Evolutionary conservation across 208 protist genomes (phyloP).

Genomic region (Trypanosoma platydactyli): DNA sequence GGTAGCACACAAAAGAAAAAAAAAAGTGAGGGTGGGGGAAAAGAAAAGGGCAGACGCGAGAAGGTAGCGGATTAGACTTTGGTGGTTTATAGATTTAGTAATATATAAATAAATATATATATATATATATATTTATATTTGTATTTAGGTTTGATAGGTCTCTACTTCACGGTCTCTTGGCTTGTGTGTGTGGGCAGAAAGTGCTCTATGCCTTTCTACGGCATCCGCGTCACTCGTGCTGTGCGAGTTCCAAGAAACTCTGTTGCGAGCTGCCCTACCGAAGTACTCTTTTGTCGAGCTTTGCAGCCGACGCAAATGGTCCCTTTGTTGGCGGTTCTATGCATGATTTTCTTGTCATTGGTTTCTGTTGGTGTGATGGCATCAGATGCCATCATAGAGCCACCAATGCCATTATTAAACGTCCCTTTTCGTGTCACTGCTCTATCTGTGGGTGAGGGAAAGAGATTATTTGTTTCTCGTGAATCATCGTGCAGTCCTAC

Average conservation of each 20-base stretch:
- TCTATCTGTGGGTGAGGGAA: slow-evolving; percentile 17
- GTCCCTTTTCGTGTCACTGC: slow-evolving; percentile 49
- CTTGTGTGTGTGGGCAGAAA: background rate
- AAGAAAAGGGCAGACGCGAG: background rate
- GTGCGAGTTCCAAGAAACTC: background rate
- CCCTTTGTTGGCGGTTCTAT: too few relatives aligned
- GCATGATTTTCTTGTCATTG: background rate
- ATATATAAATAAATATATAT: too few relatives aligned
- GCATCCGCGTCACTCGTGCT: too few relatives aligned
- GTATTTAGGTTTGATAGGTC: too few relatives aligned
- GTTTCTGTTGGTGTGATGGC: background rate
- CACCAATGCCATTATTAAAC: slow-evolving; percentile 47
- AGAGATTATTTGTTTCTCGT: slow-evolving; percentile 46
- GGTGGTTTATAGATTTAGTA: too few relatives aligned
- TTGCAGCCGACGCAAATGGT: too few relatives aligned
- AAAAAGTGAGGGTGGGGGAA: background rate
- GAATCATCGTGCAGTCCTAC: slow-evolving; percentile 22
- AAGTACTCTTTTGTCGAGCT: too few relatives aligned
- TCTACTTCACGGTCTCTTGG: background rate
- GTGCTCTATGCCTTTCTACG: too few relatives aligned
- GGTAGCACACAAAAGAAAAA: too few relatives aligned
- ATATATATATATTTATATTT: too few relatives aligned
- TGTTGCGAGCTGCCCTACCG: too few relatives aligned
- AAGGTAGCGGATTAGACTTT: too few relatives aligned
- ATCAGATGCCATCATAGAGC: slow-evolving; percentile 1